Percentiles rank a stretch among this genome's conserved stretches.
Conservation (phyloP, 2,329 filamentous ascomycete species). For the Dactylellina leptospora region DNA sequence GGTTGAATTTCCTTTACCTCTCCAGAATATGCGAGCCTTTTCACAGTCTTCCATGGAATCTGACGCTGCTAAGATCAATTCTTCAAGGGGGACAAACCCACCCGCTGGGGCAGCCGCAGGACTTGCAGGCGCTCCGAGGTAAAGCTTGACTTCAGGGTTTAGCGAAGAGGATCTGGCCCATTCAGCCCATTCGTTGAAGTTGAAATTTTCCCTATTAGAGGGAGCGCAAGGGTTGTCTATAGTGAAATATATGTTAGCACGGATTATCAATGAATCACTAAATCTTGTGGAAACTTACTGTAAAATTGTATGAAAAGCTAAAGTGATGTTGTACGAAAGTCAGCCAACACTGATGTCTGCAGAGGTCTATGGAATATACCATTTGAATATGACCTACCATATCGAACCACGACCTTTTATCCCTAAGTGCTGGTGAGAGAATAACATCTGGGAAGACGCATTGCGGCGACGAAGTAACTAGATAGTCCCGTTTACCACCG, state of each 20-base stretch:
- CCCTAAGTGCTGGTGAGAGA: conserved; percentile 22
- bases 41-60: conserved; percentile 45
- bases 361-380: not conserved
- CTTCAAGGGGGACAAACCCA: conserved; percentile 18
- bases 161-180: conserved; percentile 70
- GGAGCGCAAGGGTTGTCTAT: conserved; percentile 73
- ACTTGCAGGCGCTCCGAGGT: conserved; percentile 67
- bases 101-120: conserved; percentile 26
- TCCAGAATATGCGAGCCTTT: conserved; percentile 38
- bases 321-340: not conserved
- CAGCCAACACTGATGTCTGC: not conserved
- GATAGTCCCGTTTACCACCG: conserved; percentile 65
- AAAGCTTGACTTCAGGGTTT: conserved; percentile 70
- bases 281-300: conserved; percentile 61
- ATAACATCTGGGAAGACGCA: conserved; percentile 70
- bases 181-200: conserved; percentile 66
- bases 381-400: conserved; percentile 11
- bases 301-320: conserved; percentile 53
- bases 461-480: conserved; percentile 73
- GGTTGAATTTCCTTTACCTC: conserved; percentile 5
- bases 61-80: conserved; percentile 17
- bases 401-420: conserved; percentile 47
- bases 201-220: conserved; percentile 58
- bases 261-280: too few relatives aligned
- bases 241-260: conserved; percentile 61